Conservation (phyloP, 371 early-diverging fungal species). For the Circinella minor region DNA sequence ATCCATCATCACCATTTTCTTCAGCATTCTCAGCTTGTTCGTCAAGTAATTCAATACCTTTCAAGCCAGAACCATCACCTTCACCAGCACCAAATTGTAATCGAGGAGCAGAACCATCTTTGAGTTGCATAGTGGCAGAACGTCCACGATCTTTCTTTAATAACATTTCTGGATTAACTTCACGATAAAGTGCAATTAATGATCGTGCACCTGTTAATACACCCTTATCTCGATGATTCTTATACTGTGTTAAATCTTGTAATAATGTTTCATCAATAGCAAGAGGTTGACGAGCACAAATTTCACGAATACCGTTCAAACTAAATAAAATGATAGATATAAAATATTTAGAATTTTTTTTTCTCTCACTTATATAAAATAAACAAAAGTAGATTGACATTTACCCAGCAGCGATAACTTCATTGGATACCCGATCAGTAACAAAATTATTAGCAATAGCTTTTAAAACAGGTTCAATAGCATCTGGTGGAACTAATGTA, state of each 20-base stretch:
- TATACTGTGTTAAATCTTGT: constrained; percentile 89
- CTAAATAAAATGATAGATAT: constrained; percentile 22
- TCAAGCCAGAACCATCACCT: constrained; percentile 63
- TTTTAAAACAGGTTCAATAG: constrained; percentile 79
- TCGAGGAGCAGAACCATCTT: constrained; percentile 62
- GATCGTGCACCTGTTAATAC: constrained; percentile 91
- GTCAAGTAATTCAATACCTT: constrained; percentile 77
- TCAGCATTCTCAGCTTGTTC: constrained; percentile 35
- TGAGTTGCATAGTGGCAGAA: constrained; percentile 73
- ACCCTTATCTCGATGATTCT: constrained; percentile 90
- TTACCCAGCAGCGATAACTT: constrained; percentile 92
- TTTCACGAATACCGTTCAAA: constrained; percentile 92
- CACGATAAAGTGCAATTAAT: constrained; percentile 87
- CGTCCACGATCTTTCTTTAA: constrained; percentile 92
- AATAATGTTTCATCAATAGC: constrained; percentile 88
- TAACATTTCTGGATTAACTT: constrained; percentile 92
- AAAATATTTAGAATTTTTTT: too few species aligned
- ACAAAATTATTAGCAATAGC: constrained; percentile 96
- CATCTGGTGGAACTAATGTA: constrained; percentile 92
- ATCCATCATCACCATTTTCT: constrained; percentile 60
- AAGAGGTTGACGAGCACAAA: constrained; percentile 88
- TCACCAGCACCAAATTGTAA: constrained; percentile 73
- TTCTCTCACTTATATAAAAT: too few species aligned
- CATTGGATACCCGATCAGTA: constrained; percentile 85
- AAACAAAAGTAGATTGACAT: not conserved